Percentiles rank a stretch among this genome's conserved stretches.
Evolutionary conservation across 768 basidiomycete species (phyloP).

Genomic region (Trametes sanguinea): DNA sequence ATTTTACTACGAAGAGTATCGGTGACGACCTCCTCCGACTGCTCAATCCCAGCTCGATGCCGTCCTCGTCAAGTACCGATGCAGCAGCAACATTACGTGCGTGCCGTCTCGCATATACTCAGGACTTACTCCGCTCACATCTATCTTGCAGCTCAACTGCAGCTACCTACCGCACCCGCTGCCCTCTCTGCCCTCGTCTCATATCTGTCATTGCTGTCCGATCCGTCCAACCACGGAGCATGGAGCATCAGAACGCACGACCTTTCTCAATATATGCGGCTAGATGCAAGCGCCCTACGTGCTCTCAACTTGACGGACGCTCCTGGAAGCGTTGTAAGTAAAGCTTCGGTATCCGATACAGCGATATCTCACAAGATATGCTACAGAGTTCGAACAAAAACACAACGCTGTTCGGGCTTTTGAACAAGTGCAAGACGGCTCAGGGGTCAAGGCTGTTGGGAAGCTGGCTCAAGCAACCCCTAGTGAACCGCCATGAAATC

Average conservation of each 20-base stretch:
- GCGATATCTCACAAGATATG: not conserved
- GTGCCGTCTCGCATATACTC: slow-evolving; percentile 23
- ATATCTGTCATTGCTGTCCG: slow-evolving; percentile 79
- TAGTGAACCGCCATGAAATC: slow-evolving; percentile 93
- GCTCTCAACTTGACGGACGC: slow-evolving; percentile 85
- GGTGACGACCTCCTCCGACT: slow-evolving; percentile 78
- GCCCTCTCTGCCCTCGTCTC: slow-evolving; percentile 79
- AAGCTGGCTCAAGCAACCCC: slow-evolving; percentile 94
- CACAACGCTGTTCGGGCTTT: slow-evolving; percentile 82
- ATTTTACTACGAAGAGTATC: slow-evolving; percentile 80
- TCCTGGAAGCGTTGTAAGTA: slow-evolving; percentile 47
- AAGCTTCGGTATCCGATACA: not conserved
- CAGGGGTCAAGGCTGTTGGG: slow-evolving; percentile 88
- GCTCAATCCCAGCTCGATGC: slow-evolving; percentile 47
- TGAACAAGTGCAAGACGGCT: slow-evolving; percentile 96
- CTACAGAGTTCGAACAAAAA: slow-evolving; percentile 68
- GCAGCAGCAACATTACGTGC: slow-evolving; percentile 54
- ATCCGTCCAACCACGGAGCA: slow-evolving; percentile 75
- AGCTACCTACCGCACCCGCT: slow-evolving; percentile 74
- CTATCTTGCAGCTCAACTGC: slow-evolving; percentile 64
- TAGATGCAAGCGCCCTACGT: slow-evolving; percentile 92
- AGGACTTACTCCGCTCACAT: not conserved
- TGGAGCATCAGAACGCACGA: slow-evolving; percentile 87
- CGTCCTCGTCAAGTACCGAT: slow-evolving; percentile 49
- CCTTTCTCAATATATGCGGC: slow-evolving; percentile 90